Conservation (phyloP, 2,329 filamentous ascomycete species). For the Colletotrichum camelliae region DNA sequence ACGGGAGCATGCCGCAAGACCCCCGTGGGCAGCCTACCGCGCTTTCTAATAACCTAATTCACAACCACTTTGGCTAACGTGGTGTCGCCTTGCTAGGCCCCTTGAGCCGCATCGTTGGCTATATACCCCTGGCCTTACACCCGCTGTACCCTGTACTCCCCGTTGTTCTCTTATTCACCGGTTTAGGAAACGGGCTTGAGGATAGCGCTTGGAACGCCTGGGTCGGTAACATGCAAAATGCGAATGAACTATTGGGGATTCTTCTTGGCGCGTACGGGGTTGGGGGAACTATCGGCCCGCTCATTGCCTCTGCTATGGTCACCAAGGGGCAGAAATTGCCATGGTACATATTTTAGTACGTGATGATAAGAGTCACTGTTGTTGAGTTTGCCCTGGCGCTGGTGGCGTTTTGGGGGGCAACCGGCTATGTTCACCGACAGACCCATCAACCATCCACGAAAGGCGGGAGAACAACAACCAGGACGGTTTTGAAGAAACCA, state of each 20-base stretch:
- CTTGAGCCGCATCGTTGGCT: slow-evolving; percentile 66
- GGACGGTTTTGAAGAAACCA: slow-evolving; percentile 47
- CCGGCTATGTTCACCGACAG: slow-evolving; percentile 60
- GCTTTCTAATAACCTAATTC: slow-evolving; percentile 68
- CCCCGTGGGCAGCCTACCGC: slow-evolving; percentile 47
- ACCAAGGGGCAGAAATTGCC: slow-evolving; percentile 57
- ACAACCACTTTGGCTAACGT: slow-evolving; percentile 70
- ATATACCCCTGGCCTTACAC: slow-evolving; percentile 68
- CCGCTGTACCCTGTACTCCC: slow-evolving; percentile 73
- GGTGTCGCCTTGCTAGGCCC: slow-evolving; percentile 73
- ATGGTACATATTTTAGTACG: slow-evolving; percentile 80
- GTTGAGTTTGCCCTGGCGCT: slow-evolving; percentile 60
- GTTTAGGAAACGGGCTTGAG: slow-evolving; percentile 74
- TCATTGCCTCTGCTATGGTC: slow-evolving; percentile 77
- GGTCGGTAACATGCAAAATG: slow-evolving; percentile 72
- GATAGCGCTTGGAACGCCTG: slow-evolving; percentile 66
- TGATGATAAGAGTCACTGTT: slow-evolving; percentile 67
- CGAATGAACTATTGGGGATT: slow-evolving; percentile 77
- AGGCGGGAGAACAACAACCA: slow-evolving; percentile 45
- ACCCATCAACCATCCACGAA: slow-evolving; percentile 32
- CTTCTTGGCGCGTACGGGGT: slow-evolving; percentile 76
- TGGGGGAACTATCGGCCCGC: slow-evolving; percentile 71
- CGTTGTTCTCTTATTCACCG: slow-evolving; percentile 67
- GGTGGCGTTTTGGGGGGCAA: slow-evolving; percentile 68
- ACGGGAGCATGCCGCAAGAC: neutral